phyloP scores from a whole-genome alignment of 2,329 filamentous ascomycete species.

The Trichoderma koningiopsis region DNA sequence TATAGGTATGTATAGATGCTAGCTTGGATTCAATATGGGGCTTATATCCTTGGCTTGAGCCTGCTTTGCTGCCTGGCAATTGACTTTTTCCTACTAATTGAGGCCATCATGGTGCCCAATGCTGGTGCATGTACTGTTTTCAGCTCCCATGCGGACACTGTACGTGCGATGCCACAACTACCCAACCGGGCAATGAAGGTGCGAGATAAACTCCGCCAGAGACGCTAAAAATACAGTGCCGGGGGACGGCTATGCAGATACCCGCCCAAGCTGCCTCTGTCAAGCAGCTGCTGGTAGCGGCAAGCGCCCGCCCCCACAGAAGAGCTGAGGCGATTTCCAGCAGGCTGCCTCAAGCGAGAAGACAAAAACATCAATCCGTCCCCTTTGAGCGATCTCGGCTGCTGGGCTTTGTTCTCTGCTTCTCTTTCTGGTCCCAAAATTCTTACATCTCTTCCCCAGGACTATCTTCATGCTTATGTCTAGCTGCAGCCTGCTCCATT shows the following conservation, averaged over 20 bases:
- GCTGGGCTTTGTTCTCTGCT: neutral
- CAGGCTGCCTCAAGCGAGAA: conserved; percentile 1
- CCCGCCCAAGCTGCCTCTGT: neutral
- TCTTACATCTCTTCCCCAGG: neutral
- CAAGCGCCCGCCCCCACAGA: conserved; percentile 16
- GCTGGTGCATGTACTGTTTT: neutral
- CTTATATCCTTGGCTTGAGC: neutral
- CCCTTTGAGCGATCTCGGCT: neutral
- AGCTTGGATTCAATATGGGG: no score
- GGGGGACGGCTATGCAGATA: conserved; percentile 8
- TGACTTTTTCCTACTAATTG: neutral
- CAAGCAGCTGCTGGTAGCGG: neutral
- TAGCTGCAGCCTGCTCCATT: neutral
- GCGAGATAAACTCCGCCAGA: neutral
- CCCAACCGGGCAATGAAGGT: neutral
- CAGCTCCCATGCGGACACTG: neutral
- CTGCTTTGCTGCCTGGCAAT: neutral
- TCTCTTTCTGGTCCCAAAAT: neutral
- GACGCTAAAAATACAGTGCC: conserved; percentile 17
- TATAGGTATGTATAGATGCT: neutral
- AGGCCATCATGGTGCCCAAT: neutral
- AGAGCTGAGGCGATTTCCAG: conserved; percentile 6
- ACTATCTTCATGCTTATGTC: neutral
- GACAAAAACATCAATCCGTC: neutral
- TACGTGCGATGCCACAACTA: neutral